Conservation (phyloP, 1,284 basidiomycete species). For the Omphalotus olearius region DNA sequence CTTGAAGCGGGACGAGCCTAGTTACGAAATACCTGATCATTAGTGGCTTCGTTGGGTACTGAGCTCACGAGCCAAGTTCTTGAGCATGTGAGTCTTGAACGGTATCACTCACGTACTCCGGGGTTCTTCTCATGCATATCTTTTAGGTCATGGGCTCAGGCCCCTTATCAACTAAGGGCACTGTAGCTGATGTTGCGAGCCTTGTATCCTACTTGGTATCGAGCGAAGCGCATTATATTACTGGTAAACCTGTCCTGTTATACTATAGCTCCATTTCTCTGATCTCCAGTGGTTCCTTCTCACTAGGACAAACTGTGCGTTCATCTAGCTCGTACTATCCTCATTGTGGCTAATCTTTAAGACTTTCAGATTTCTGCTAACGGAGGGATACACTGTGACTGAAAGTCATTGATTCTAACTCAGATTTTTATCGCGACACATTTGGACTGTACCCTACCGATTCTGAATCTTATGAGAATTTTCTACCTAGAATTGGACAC, state of each 20-base stretch:
- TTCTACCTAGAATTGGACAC: too few species aligned
- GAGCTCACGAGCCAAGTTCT: not conserved
- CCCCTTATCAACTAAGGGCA: not conserved
- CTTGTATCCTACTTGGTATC: conserved; percentile 4
- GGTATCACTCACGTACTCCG: not conserved
- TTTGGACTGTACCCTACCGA: too few species aligned
- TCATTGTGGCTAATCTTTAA: too few species aligned
- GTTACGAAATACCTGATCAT: not conserved
- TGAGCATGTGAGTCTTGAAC: not conserved
- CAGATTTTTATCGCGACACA: too few species aligned
- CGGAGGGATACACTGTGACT: too few species aligned
- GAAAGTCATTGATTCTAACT: too few species aligned
- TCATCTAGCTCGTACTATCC: not conserved
- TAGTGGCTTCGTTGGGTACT: not conserved
- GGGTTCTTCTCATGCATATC: not conserved
- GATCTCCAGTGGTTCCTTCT: not conserved
- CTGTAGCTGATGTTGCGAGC: conserved; percentile 1
- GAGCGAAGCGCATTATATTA: conserved; percentile 4
- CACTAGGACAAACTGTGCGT: not conserved
- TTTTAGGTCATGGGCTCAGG: not conserved
- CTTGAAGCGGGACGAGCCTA: too few species aligned
- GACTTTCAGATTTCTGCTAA: too few species aligned
- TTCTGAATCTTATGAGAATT: too few species aligned
- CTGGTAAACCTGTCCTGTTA: not conserved
- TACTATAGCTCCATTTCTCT: too few species aligned